Percentiles rank a stretch among this genome's conserved stretches.
Conservation (phyloP, 495 filamentous ascomycete genomes). For the Cudoniella acicularis region DNA sequence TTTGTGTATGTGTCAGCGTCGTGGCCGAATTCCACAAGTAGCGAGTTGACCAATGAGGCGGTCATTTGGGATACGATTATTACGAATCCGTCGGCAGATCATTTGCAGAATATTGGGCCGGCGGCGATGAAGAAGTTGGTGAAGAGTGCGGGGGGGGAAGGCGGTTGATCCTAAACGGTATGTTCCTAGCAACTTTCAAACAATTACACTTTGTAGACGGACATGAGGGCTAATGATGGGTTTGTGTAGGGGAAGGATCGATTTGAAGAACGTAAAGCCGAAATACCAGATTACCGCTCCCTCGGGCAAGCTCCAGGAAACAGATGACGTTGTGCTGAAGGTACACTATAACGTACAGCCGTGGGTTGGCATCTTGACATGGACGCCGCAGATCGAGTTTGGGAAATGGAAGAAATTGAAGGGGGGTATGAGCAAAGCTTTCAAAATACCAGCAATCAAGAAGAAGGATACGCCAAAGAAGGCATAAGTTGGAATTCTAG, state of each 20-base stretch:
- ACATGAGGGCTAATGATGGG: constrained; percentile 4
- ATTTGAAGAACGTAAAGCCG: constrained; percentile 72
- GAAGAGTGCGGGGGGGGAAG: constrained; percentile 47
- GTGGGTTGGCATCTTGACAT: constrained; percentile 85
- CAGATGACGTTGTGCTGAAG: constrained; percentile 67
- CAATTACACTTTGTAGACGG: constrained; percentile 5
- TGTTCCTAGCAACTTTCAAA: not conserved
- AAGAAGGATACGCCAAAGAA: constrained; percentile 29
- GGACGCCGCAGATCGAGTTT: constrained; percentile 58
- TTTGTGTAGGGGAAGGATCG: constrained; percentile 54
- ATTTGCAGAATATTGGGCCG: constrained; percentile 49
- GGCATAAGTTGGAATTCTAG: not conserved
- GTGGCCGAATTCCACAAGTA: constrained; percentile 58
- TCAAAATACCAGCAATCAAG: constrained; percentile 75
- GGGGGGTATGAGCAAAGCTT: constrained; percentile 60
- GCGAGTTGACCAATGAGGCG: constrained; percentile 57
- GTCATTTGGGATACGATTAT: constrained; percentile 97
- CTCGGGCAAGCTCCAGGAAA: constrained; percentile 64
- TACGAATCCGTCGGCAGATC: constrained; percentile 58
- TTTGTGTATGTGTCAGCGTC: constrained; percentile 92
- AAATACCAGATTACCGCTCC: constrained; percentile 96
- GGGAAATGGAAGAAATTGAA: constrained; percentile 60
- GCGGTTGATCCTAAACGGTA: constrained; percentile 48
- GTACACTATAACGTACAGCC: constrained; percentile 97
- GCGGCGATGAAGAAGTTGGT: constrained; percentile 47